These are phyloP conservation scores for Irpex sp. DNA, from an alignment of 1,284 basidiomycete genomes.

Conservation along the genomic window DNA sequence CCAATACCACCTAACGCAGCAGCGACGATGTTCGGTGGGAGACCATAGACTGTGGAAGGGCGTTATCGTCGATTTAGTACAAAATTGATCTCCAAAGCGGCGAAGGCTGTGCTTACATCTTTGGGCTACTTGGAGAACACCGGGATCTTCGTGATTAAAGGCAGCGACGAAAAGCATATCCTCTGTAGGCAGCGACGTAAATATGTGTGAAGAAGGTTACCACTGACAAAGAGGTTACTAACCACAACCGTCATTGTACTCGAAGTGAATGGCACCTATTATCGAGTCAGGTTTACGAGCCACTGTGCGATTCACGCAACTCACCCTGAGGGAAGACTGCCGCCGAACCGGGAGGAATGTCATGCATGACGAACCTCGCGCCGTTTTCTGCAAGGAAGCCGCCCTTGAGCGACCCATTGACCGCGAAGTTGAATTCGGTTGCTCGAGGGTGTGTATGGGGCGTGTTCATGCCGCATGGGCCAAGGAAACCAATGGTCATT, in stretches of 20 bases:
- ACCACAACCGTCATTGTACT: slow-evolving; percentile 26
- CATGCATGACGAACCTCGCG: slow-evolving; percentile 26
- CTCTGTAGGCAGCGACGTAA: slow-evolving; percentile 5
- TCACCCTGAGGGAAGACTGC: slow-evolving; percentile 24
- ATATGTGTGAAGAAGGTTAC: neutral
- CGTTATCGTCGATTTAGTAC: neutral
- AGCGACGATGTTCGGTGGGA: slow-evolving; percentile 25
- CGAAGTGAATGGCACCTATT: slow-evolving; percentile 24
- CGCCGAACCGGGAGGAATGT: slow-evolving; percentile 20
- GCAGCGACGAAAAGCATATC: slow-evolving; percentile 21
- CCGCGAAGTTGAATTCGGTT: slow-evolving; percentile 27
- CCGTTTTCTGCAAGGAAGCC: slow-evolving; percentile 28
- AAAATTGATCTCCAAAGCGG: neutral
- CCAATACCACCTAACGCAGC: slow-evolving; percentile 26
- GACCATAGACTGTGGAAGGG: slow-evolving; percentile 20
- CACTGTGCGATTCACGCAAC: neutral
- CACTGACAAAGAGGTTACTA: slow-evolving; percentile 2
- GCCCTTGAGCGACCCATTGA: slow-evolving; percentile 23
- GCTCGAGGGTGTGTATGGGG: slow-evolving; percentile 31
- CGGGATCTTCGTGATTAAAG: slow-evolving; percentile 29
- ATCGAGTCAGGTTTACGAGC: neutral
- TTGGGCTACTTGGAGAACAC: slow-evolving; percentile 23
- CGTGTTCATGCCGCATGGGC: slow-evolving; percentile 27
- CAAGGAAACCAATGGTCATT: slow-evolving; percentile 20
- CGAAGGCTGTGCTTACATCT: slow-evolving; percentile 18